These are phyloP conservation scores for Waltergamsia citrina DNA, from an alignment of 2,329 filamentous ascomycete species.

Conservation along the genomic window DNA sequence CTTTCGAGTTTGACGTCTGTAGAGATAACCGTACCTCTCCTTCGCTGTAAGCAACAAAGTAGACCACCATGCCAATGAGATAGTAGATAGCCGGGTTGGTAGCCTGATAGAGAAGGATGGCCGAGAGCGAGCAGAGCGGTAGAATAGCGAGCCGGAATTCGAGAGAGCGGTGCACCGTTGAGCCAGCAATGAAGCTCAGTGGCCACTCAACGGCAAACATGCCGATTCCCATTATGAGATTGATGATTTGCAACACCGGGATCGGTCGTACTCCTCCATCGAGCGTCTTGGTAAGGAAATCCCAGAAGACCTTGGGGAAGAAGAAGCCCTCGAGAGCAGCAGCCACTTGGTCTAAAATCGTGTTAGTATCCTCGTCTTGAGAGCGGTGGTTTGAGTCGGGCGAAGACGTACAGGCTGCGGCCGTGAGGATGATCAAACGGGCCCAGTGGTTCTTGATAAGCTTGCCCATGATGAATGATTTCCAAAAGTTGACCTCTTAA, in stretches of 20 bases:
- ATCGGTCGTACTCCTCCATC: constrained; percentile 78
- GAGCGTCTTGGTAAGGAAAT: constrained; percentile 86
- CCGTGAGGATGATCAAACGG: constrained; percentile 82
- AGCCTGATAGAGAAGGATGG: constrained; percentile 78
- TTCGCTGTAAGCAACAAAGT: constrained; percentile 96
- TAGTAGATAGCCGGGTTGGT: constrained; percentile 93
- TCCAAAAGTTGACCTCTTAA: too few relatives aligned
- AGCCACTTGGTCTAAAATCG: constrained; percentile 66
- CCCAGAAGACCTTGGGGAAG: constrained; percentile 99
- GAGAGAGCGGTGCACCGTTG: constrained; percentile 74
- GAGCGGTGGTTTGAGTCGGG: neutral
- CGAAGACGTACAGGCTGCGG: constrained; percentile 56
- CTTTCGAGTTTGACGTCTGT: neutral
- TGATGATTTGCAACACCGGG: constrained; percentile 85
- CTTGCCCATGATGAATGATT: constrained; percentile 66
- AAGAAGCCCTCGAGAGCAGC: constrained; percentile 84
- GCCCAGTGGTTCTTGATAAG: constrained; percentile 99
- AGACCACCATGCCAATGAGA: constrained; percentile 71
- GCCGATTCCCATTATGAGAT: constrained; percentile 70
- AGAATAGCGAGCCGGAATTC: constrained; percentile 76
- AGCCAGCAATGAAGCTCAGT: constrained; percentile 65
- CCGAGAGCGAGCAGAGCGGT: constrained; percentile 66
- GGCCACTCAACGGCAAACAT: constrained; percentile 91
- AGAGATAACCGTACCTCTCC: constrained; percentile 69
- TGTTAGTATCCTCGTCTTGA: neutral